phyloP scores from a whole-genome alignment of 805 yeast genomes.

The Starmerella sirachaensis region DNA sequence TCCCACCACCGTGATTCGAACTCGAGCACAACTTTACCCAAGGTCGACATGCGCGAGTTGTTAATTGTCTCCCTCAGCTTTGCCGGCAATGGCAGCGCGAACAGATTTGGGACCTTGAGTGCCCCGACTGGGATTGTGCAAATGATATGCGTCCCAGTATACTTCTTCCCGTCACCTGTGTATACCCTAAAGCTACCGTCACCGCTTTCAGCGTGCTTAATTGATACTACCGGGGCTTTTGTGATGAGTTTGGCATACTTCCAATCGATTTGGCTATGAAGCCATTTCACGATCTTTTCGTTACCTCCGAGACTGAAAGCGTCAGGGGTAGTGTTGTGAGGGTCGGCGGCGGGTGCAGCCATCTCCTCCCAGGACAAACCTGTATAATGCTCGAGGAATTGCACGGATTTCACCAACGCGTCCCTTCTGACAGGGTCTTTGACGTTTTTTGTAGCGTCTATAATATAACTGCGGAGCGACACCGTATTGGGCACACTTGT shows the following conservation, averaged over 20 bases:
- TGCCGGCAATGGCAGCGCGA: slow-evolving; percentile 46
- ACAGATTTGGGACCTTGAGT: slow-evolving; percentile 36
- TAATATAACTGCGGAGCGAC: slow-evolving; percentile 4
- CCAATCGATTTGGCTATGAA: slow-evolving; percentile 32
- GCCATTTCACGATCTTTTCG: slow-evolving; percentile 37
- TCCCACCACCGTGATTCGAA: slow-evolving; percentile 53
- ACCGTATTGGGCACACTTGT: not conserved
- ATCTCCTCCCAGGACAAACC: slow-evolving; percentile 56
- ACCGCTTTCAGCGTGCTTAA: no score
- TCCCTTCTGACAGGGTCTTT: not conserved
- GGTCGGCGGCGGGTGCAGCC: slow-evolving; percentile 55
- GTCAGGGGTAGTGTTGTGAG: slow-evolving; percentile 53
- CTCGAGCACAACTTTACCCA: slow-evolving; percentile 63
- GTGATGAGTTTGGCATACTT: slow-evolving; percentile 29
- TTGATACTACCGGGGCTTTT: slow-evolving; percentile 37
- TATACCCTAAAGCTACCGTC: no score
- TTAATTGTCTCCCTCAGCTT: slow-evolving; percentile 31
- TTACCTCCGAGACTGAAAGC: slow-evolving; percentile 54
- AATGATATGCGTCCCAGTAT: slow-evolving; percentile 41
- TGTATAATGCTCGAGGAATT: slow-evolving; percentile 59
- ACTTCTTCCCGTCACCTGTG: slow-evolving; percentile 22
- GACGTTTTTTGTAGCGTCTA: not conserved
- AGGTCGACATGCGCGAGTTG: slow-evolving; percentile 46
- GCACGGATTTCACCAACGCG: not conserved
- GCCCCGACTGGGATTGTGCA: slow-evolving; percentile 71